These are phyloP conservation scores for Moniliella sp. DNA, from an alignment of 1,284 basidiomycete species.

Conservation along the genomic window DNA sequence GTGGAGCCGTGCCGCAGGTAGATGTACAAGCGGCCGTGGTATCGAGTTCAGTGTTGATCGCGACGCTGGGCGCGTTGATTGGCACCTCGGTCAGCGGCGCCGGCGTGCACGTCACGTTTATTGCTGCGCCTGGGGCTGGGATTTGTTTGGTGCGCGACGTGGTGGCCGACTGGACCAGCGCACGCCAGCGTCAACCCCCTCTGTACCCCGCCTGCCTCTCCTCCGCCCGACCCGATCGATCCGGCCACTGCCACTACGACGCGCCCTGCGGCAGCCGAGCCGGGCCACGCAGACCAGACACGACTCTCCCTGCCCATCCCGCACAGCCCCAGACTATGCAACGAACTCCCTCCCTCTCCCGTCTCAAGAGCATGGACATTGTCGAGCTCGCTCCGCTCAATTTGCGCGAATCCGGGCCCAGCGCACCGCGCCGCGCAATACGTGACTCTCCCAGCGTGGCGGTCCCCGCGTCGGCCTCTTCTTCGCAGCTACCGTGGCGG, in stretches of 20 bases:
- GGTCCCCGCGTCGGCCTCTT: too few species aligned
- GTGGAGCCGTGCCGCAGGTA: conserved; percentile 40
- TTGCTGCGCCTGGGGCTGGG: conserved; percentile 66
- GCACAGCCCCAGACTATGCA: too few species aligned
- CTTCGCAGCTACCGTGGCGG: not conserved
- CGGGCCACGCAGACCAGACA: too few species aligned
- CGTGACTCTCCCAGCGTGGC: too few species aligned
- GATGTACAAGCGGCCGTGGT: conserved; percentile 41
- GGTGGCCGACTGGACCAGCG: conserved; percentile 39
- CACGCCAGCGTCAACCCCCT: conserved; percentile 3
- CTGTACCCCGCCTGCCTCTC: too few species aligned
- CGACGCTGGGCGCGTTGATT: conserved; percentile 43
- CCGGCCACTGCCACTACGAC: too few species aligned
- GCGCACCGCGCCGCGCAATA: not conserved
- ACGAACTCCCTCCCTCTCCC: not conserved
- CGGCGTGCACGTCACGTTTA: conserved; percentile 41
- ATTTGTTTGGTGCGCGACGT: conserved; percentile 51
- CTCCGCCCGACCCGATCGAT: too few species aligned
- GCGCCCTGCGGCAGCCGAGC: not conserved
- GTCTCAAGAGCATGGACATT: too few species aligned
- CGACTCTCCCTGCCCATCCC: too few species aligned
- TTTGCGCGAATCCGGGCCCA: too few species aligned
- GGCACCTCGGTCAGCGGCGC: conserved; percentile 41
- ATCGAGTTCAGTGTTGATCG: conserved; percentile 38
- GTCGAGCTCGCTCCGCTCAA: too few species aligned